Evolutionary conservation across 2,329 filamentous ascomycete genomes (phyloP).

Genomic region (Arthrocladium fulminans): DNA sequence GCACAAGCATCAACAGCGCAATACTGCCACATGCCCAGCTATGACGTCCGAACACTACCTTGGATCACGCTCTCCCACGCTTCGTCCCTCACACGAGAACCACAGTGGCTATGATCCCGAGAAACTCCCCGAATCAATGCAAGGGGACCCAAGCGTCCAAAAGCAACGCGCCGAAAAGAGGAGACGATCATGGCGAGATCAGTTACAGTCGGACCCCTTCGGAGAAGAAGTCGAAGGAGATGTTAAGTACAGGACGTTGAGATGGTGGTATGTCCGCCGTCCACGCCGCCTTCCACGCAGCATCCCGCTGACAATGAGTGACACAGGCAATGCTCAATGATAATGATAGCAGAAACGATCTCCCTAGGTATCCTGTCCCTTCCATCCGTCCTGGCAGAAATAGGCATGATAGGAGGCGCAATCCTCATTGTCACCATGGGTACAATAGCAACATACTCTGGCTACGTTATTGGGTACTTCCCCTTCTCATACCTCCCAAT

Average conservation of each 20-base stretch:
- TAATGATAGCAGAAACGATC: constrained; percentile 54
- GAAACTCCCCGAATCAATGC: constrained; percentile 4
- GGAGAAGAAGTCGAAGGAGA: constrained; percentile 14
- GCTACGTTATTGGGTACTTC: constrained; percentile 53
- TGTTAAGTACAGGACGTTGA: constrained; percentile 18
- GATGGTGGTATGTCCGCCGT: constrained; percentile 18
- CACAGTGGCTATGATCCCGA: constrained; percentile 2
- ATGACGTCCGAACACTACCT: not conserved
- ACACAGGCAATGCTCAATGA: constrained; percentile 23
- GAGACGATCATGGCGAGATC: constrained; percentile 1
- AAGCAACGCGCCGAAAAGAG: not conserved
- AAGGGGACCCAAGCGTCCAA: not conserved
- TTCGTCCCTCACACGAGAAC: not conserved
- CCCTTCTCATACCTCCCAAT: too few relatives aligned
- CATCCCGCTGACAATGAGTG: not conserved
- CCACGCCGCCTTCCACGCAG: constrained; percentile 31
- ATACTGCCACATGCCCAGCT: not conserved
- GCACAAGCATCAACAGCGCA: not conserved
- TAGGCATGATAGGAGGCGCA: constrained; percentile 47
- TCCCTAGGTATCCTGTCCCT: constrained; percentile 49
- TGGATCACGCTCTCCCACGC: constrained; percentile 3
- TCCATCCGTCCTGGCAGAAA: constrained; percentile 42
- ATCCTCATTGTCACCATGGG: constrained; percentile 48
- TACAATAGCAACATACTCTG: constrained; percentile 50
- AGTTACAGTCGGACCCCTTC: constrained; percentile 13